phyloP scores from a whole-genome alignment of 225 moss, liverwort and hornwort species.

The Pseudoscleropodium purum region DNA sequence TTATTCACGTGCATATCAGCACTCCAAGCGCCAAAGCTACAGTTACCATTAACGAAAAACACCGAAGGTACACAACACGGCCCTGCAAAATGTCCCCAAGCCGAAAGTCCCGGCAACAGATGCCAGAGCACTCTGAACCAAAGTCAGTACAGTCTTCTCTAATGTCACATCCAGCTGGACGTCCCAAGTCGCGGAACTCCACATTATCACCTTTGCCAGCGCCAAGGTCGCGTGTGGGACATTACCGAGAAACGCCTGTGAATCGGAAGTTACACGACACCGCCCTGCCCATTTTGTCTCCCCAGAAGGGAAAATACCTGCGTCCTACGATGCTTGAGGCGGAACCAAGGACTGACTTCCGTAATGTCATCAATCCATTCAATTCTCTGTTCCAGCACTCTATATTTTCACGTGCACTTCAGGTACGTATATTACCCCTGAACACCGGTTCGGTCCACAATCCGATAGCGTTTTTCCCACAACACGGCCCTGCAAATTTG shows the following conservation, averaged over 20 bases:
- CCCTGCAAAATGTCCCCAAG: not conserved
- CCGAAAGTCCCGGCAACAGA: no score
- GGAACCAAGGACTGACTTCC: not conserved
- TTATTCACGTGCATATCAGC: not conserved
- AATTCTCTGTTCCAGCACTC: not conserved
- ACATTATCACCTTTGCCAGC: not conserved
- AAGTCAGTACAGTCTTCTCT: not conserved
- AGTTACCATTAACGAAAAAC: no score
- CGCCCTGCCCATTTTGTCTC: not conserved
- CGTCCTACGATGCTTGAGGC: not conserved
- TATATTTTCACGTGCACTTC: not conserved
- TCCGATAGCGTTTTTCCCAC: not conserved
- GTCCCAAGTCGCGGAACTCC: not conserved
- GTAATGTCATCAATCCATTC: not conserved
- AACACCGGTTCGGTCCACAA: no score
- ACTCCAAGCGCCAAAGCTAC: not conserved
- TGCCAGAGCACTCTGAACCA: not conserved
- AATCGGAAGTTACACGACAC: not conserved
- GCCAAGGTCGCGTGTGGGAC: not conserved
- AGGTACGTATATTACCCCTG: not conserved
- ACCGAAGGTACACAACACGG: not conserved
- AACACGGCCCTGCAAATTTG: not conserved
- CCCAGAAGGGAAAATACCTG: no score
- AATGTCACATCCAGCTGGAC: not conserved
- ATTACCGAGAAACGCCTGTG: not conserved